phyloP scores from a whole-genome alignment of 2,329 filamentous ascomycete species.

The Curvularia sp. region DNA sequence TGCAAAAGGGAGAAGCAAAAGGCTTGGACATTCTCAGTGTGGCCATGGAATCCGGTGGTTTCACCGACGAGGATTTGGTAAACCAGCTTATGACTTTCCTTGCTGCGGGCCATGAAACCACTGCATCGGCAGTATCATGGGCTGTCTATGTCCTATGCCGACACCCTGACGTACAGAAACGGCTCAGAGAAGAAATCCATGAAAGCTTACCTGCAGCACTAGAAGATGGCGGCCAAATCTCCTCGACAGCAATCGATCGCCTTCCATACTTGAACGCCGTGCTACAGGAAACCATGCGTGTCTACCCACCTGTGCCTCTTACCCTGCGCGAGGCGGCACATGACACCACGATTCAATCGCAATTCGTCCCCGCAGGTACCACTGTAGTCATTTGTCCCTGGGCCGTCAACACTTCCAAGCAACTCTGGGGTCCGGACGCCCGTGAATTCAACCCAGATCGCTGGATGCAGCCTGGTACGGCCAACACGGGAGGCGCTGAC shows the following conservation, averaged over 20 bases:
- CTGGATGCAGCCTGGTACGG: slow-evolving; percentile 53
- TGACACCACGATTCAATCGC: slow-evolving; percentile 70
- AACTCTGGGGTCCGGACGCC: slow-evolving; percentile 80
- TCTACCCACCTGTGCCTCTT: slow-evolving; percentile 73
- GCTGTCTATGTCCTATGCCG: slow-evolving; percentile 61
- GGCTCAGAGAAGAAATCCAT: slow-evolving; percentile 60
- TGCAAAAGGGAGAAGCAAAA: slow-evolving; percentile 54
- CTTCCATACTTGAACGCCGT: slow-evolving; percentile 80
- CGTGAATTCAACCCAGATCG: slow-evolving; percentile 76
- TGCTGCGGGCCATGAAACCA: slow-evolving; percentile 70
- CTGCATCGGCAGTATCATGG: slow-evolving; percentile 62
- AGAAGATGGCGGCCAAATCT: slow-evolving; percentile 53
- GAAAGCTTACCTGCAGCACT: slow-evolving; percentile 53
- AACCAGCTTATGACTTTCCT: slow-evolving; percentile 93
- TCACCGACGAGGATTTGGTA: slow-evolving; percentile 79
- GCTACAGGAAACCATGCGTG: slow-evolving; percentile 77
- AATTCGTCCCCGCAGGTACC: slow-evolving; percentile 73
- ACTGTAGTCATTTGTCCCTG: slow-evolving; percentile 68
- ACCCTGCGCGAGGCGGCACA: slow-evolving; percentile 70
- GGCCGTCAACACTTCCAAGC: slow-evolving; percentile 72
- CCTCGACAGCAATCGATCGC: slow-evolving; percentile 68
- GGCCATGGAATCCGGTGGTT: slow-evolving; percentile 76
- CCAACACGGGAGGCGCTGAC: slow-evolving; percentile 72
- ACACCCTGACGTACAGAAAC: slow-evolving; percentile 57
- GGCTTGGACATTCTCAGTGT: slow-evolving; percentile 81